phyloP scores from a whole-genome alignment of 495 filamentous ascomycete species.

The Aspergillus baeticus region DNA sequence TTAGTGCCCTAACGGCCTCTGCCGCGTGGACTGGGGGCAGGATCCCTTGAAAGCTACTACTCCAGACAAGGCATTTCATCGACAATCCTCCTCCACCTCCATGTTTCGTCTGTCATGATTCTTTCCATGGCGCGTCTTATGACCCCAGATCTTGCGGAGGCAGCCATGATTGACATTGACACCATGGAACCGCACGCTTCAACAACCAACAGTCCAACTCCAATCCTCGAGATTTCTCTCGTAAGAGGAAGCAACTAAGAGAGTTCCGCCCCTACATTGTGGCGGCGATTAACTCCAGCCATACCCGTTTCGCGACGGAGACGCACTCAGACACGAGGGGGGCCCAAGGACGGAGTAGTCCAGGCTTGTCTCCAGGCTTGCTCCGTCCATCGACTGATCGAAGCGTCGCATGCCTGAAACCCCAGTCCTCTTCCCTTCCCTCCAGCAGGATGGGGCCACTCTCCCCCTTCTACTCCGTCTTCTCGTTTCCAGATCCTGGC shows the following conservation, averaged over 20 bases:
- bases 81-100: neutral
- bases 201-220: no score
- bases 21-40: neutral
- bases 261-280: neutral
- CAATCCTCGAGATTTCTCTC: neutral
- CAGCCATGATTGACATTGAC: no score
- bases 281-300: neutral
- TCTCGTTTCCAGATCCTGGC: no score
- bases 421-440: no score
- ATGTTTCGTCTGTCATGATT: neutral
- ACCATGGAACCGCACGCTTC: no score
- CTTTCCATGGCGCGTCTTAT: neutral
- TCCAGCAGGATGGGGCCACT: no score
- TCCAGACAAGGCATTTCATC: neutral
- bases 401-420: neutral
- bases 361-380: neutral
- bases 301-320: slow-evolving; percentile 8
- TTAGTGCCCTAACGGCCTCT: neutral
- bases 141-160: neutral
- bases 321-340: neutral
- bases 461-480: no score
- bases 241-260: neutral
- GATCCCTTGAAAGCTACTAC: neutral
- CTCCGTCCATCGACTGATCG: neutral
- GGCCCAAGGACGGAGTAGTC: neutral